Conservation (phyloP, 495 filamentous ascomycete species). For the Jackrogersella minutella region DNA sequence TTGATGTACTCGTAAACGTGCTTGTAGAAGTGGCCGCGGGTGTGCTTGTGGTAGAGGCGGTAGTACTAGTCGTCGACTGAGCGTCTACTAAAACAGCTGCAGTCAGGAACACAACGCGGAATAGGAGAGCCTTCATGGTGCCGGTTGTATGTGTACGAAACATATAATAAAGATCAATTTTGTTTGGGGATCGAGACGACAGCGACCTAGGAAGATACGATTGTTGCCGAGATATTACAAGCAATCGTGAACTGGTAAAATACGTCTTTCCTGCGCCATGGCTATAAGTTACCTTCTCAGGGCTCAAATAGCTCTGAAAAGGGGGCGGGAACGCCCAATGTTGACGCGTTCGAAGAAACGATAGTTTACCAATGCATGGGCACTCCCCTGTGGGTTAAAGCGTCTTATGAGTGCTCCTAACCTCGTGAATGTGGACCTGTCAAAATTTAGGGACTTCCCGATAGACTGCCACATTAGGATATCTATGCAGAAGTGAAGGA, state of each 20-base stretch:
- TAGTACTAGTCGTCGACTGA: constrained; percentile 3
- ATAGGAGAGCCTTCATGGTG: constrained; percentile 50
- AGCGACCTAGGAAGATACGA: not conserved
- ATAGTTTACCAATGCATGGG: constrained; percentile 33
- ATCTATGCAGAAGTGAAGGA: not conserved
- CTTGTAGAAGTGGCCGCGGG: not conserved
- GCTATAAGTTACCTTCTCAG: constrained; percentile 21
- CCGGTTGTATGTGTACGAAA: not conserved
- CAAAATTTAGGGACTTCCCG: not conserved
- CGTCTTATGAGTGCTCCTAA: constrained; percentile 10
- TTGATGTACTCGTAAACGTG: constrained; percentile 31
- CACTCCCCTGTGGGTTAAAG: not conserved
- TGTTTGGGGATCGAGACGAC: not conserved
- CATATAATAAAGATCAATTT: not conserved
- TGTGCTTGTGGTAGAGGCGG: constrained; percentile 31
- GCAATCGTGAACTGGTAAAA: not conserved
- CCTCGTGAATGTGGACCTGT: not conserved
- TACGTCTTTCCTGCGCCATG: not conserved
- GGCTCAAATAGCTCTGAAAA: constrained; percentile 16
- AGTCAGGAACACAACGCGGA: constrained; percentile 46
- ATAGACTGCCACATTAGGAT: constrained; percentile 9
- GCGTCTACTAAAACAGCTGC: constrained; percentile 31
- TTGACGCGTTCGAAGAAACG: constrained; percentile 34
- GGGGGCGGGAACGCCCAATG: not conserved
- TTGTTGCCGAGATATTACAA: not conserved